Evolutionary conservation across 805 yeast species (phyloP).

Genomic region (Saccharomyces mikatae): DNA sequence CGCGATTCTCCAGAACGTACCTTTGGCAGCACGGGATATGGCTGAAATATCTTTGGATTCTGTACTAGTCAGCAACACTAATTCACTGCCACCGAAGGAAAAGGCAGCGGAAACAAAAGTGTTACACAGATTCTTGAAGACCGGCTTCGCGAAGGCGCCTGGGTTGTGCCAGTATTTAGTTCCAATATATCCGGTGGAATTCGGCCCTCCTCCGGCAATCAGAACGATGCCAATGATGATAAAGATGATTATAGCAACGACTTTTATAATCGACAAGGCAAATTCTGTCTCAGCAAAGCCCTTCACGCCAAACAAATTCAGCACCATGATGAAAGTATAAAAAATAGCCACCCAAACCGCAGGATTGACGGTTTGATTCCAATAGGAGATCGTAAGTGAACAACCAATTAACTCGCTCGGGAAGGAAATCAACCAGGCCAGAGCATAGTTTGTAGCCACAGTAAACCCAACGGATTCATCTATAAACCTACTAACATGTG

Average conservation of each 20-base stretch:
- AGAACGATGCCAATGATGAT: conserved; percentile 41
- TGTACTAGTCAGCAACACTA: conserved; percentile 53
- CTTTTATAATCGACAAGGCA: conserved; percentile 36
- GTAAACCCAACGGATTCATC: conserved; percentile 52
- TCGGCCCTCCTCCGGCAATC: conserved; percentile 38
- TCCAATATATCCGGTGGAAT: conserved; percentile 33
- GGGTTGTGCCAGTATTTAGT: conserved; percentile 41
- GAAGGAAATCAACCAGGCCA: conserved; percentile 44
- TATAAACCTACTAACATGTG: conserved; percentile 50
- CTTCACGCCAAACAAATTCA: conserved; percentile 42
- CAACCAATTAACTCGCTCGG: conserved; percentile 51
- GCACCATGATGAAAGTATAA: conserved; percentile 31
- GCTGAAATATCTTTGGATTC: conserved; percentile 40
- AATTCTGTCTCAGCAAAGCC: conserved; percentile 47
- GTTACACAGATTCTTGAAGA: conserved; percentile 51
- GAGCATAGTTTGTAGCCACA: conserved; percentile 49
- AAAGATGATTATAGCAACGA: conserved; percentile 37
- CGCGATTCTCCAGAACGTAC: conserved; percentile 48
- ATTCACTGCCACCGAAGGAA: conserved; percentile 61
- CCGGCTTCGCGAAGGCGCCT: conserved; percentile 40
- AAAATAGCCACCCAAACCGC: conserved; percentile 20
- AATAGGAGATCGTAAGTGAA: conserved; percentile 39
- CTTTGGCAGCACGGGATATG: conserved; percentile 50
- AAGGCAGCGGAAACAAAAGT: conserved; percentile 62
- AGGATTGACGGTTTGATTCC: conserved; percentile 26